Evolutionary conservation across 768 basidiomycete species (phyloP), one percentile per base, ranked within the genome.

Genomic region (Phanerochaete sordida): DNA sequence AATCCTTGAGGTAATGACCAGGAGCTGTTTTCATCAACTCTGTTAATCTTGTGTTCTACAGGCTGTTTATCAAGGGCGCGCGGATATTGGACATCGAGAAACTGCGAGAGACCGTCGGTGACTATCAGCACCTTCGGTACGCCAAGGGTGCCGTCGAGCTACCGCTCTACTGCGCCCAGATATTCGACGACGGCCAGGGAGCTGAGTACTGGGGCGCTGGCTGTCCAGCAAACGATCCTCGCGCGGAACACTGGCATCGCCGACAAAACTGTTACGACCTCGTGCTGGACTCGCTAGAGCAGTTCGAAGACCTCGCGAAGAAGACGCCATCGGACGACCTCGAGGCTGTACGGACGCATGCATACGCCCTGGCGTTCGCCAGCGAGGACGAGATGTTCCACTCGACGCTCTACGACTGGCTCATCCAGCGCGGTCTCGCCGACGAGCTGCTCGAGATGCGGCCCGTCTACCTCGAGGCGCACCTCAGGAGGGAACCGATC

Each of bases 371-470:
- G 58, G 92, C 93, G 1, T 88, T 98, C 59, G 78, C 84, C 6
- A 87, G 88, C 66, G 83, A 89, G 31, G 97, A 98, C 71, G 88
- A 94, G 66, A 84, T 95, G 76, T 98, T 98, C 76, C 95, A 98
- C 73, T 93, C 90, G 31, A 87, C 86, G 19, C 72, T 99, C 60
- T 99, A 99, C 68, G 93, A 97, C 66, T 98, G 97, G 97, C 77
- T 95, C 51, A 90, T 97, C 46, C 76, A 77, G 28, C 84, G 85
- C 31, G 84, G 87, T 4, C 77, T 93, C 65, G 89, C 92, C 24
- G 93, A 98, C 68, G 91, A 94, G 68, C 76, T 99, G 19, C 78
- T 98, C 39, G 94, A 95, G 91, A 87, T 93, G 79, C 85, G 90
- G 44, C 93, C 95, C 0, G 79, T 84, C 19, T 97, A 89, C 74